These are phyloP conservation scores for Ogataea ramenticola DNA, from an alignment of 805 yeast genomes.

Conservation along the genomic window DNA sequence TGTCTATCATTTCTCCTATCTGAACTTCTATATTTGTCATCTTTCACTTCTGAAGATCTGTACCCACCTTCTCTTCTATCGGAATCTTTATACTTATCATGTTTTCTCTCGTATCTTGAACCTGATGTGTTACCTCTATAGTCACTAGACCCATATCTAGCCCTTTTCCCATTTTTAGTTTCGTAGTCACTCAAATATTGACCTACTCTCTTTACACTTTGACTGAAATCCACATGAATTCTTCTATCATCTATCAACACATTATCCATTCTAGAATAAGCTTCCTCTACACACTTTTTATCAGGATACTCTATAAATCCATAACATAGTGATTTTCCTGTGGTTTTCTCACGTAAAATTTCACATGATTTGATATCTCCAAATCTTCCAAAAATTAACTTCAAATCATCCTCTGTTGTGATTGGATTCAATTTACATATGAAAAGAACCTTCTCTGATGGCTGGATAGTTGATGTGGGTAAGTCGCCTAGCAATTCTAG, in stretches of 20 bases:
- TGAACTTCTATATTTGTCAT: too few relatives aligned
- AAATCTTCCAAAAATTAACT: slow-evolving; percentile 52
- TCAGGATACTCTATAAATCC: slow-evolving; percentile 55
- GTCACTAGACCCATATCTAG: not conserved
- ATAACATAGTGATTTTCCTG: slow-evolving; percentile 47
- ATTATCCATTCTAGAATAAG: slow-evolving; percentile 54
- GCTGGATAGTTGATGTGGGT: slow-evolving; percentile 49
- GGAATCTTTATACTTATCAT: not conserved
- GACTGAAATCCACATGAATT: slow-evolving; percentile 64
- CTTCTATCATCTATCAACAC: slow-evolving; percentile 58
- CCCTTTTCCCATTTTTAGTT: not conserved
- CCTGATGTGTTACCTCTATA: too few relatives aligned
- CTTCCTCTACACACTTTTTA: slow-evolving; percentile 47
- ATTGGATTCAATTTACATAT: slow-evolving; percentile 58
- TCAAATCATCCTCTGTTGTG: slow-evolving; percentile 50
- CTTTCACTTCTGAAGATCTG: not conserved
- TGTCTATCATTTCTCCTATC: not conserved
- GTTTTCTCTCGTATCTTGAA: not conserved
- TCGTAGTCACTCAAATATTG: not conserved
- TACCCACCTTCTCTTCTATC: not conserved
- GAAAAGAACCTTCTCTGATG: slow-evolving; percentile 55
- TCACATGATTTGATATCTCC: slow-evolving; percentile 48
- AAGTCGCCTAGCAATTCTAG: slow-evolving; percentile 59
- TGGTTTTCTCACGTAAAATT: slow-evolving; percentile 38
- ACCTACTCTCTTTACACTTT: slow-evolving; percentile 26